phyloP scores from a whole-genome alignment of 345 rosid species.

The Nasturtium officinale region DNA sequence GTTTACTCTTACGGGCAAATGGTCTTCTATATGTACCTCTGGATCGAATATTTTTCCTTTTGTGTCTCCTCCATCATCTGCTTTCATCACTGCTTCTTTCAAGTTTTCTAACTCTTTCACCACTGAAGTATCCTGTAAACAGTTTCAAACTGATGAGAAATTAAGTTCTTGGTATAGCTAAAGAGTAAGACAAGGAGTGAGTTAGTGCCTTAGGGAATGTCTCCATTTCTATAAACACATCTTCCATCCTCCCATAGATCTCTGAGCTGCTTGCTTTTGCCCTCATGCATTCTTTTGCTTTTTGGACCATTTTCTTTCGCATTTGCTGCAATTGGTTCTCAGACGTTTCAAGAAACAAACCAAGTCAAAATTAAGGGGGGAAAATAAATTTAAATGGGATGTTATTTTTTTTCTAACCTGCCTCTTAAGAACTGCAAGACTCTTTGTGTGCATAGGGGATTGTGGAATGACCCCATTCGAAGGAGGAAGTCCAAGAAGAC shows the following conservation, averaged over 20 bases:
- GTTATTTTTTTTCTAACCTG: slow-evolving; percentile 49
- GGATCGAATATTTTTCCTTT: slow-evolving; percentile 63
- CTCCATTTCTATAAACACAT: slow-evolving; percentile 66
- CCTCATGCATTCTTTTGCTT: slow-evolving; percentile 67
- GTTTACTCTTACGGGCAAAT: slow-evolving; percentile 77
- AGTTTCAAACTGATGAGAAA: slow-evolving; percentile 28
- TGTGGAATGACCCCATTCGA: slow-evolving; percentile 89
- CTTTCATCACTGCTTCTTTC: slow-evolving; percentile 77
- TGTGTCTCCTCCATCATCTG: slow-evolving; percentile 47
- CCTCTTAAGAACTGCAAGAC: slow-evolving; percentile 74
- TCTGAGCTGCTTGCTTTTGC: slow-evolving; percentile 64
- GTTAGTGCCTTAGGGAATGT: slow-evolving; percentile 50
- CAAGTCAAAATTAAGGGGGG: not conserved
- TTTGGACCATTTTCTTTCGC: slow-evolving; percentile 62
- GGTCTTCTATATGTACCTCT: slow-evolving; percentile 64
- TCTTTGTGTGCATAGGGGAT: slow-evolving; percentile 92
- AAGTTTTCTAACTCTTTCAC: slow-evolving; percentile 65
- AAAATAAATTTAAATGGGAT: not conserved
- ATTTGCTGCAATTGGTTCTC: slow-evolving; percentile 51
- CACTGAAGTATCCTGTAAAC: slow-evolving; percentile 51
- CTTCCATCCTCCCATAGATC: slow-evolving; percentile 68
- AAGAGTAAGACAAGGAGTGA: not conserved
- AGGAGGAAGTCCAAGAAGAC: slow-evolving; percentile 80
- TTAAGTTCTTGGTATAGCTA: not conserved
- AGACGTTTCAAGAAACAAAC: slow-evolving; percentile 12